Percentiles rank a stretch among this genome's conserved stretches.
Conservation (phyloP, 2,329 filamentous ascomycete genomes). For the Arthrocladium fulminans region DNA sequence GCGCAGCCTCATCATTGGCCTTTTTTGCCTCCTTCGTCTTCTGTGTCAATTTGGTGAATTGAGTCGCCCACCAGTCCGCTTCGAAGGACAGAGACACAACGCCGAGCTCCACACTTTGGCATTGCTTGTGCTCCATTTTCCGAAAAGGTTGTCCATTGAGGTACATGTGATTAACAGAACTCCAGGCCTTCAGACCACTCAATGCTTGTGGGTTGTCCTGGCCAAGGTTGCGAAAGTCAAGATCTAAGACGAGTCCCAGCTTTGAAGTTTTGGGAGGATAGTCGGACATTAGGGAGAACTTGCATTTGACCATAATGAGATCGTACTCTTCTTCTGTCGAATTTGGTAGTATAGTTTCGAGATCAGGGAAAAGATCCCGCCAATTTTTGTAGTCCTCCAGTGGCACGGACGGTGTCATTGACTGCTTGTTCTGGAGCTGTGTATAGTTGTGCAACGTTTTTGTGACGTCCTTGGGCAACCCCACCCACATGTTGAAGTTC, state of each 20-base stretch:
- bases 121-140: slow-evolving; percentile 25
- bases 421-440: slow-evolving; percentile 32
- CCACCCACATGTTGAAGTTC: slow-evolving; percentile 41
- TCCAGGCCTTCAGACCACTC: slow-evolving; percentile 35
- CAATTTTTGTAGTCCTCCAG: slow-evolving; percentile 34
- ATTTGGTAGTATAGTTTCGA: slow-evolving; percentile 30
- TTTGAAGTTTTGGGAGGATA: slow-evolving; percentile 34
- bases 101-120: slow-evolving; percentile 21
- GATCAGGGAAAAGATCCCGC: slow-evolving; percentile 34
- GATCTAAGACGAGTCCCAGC: slow-evolving; percentile 34
- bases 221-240: slow-evolving; percentile 32
- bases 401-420: slow-evolving; percentile 28
- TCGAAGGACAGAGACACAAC: slow-evolving; percentile 37
- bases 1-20: slow-evolving; percentile 25
- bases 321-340: slow-evolving; percentile 32
- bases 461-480: slow-evolving; percentile 30
- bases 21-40: slow-evolving; percentile 32
- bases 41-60: slow-evolving; percentile 35
- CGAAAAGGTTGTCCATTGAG: slow-evolving; percentile 27
- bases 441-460: slow-evolving; percentile 38
- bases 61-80: slow-evolving; percentile 37
- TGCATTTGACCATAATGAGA: slow-evolving; percentile 37
- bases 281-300: slow-evolving; percentile 35
- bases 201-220: slow-evolving; percentile 27
- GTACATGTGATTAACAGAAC: slow-evolving; percentile 36